phyloP scores from a whole-genome alignment of 2,329 filamentous ascomycete species.

The Tetracladium maxilliforme region DNA sequence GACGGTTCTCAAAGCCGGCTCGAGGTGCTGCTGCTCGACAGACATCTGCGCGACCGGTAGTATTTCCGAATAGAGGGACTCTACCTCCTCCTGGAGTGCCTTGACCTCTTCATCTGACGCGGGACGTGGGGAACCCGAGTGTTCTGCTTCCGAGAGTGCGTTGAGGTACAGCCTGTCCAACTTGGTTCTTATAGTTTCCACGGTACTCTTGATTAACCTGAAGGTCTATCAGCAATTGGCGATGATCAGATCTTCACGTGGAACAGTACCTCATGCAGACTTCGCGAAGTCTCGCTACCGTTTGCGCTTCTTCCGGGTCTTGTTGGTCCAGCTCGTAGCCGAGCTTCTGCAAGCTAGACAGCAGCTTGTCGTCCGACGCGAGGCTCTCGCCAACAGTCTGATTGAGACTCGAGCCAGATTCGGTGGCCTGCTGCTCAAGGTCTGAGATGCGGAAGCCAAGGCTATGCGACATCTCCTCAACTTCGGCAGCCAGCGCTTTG shows the following conservation, averaged over 20 bases:
- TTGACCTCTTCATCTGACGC: constrained; percentile 22
- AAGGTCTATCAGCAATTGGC: constrained; percentile 1
- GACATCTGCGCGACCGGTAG: constrained; percentile 58
- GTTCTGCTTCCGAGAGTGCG: no score
- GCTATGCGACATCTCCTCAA: constrained; percentile 30
- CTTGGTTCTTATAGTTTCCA: constrained; percentile 36
- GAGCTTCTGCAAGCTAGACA: constrained; percentile 51
- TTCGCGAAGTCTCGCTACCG: constrained; percentile 42
- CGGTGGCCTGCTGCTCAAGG: constrained; percentile 33
- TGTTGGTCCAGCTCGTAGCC: constrained; percentile 42
- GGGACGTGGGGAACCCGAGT: no score
- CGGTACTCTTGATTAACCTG: constrained; percentile 40
- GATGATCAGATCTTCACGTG: background rate
- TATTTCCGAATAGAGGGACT: constrained; percentile 56
- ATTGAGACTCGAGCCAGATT: constrained; percentile 26
- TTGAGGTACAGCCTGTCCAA: constrained; percentile 42
- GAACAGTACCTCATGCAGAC: constrained; percentile 32
- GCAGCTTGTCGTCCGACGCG: constrained; percentile 47
- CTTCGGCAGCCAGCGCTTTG: no score
- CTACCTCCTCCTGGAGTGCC: constrained; percentile 46
- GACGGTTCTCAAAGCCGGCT: constrained; percentile 37
- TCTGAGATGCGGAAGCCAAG: constrained; percentile 30
- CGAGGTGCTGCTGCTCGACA: constrained; percentile 49
- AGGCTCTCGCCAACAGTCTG: constrained; percentile 33
- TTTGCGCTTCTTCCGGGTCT: constrained; percentile 33